Evolutionary conservation across 1,284 basidiomycete species (phyloP).

Genomic region (Gymnopus androsaceus): DNA sequence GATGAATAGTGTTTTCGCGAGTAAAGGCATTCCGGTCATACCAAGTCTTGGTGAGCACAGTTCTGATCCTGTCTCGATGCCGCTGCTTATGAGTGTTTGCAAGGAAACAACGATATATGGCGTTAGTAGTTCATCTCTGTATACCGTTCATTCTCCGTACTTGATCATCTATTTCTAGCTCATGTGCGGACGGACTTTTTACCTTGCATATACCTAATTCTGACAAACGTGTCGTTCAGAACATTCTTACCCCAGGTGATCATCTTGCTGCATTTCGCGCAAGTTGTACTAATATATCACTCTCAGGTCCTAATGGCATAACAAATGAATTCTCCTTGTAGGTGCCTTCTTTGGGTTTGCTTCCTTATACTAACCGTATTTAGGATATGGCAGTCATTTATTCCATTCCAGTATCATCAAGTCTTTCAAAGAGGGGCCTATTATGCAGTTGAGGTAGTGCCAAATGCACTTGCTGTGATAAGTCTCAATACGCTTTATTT

Average conservation of each 20-base stretch:
- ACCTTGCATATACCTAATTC: conserved; percentile 14
- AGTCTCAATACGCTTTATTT: conserved; percentile 93
- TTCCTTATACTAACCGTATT: not conserved
- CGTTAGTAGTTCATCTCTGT: conserved; percentile 47
- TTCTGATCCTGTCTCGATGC: conserved; percentile 9
- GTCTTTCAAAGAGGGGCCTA: conserved; percentile 87
- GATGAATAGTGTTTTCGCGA: conserved; percentile 72
- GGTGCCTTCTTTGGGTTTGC: conserved; percentile 19
- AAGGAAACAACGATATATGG: conserved; percentile 88
- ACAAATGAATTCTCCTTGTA: conserved; percentile 77
- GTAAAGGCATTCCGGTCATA: conserved; percentile 77
- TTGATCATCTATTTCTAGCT: conserved; percentile 40
- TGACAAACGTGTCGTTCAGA: conserved; percentile 33
- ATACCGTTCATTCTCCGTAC: conserved; percentile 17
- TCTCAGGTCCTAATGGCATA: conserved; percentile 75
- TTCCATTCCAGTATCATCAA: conserved; percentile 81
- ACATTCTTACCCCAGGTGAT: conserved; percentile 66
- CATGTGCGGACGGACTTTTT: conserved; percentile 48
- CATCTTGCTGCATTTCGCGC: conserved; percentile 7
- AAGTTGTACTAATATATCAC: conserved; percentile 32
- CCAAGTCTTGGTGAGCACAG: conserved; percentile 71
- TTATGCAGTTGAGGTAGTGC: conserved; percentile 82
- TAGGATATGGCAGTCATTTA: conserved; percentile 83
- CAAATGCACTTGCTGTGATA: conserved; percentile 76
- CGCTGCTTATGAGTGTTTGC: not conserved